A percentile compares a stretch with the other conserved stretches of the same genome.
These are phyloP conservation scores for Talaromyces trachyspermus DNA, from an alignment of 495 filamentous ascomycete genomes.

Conservation along the genomic window DNA sequence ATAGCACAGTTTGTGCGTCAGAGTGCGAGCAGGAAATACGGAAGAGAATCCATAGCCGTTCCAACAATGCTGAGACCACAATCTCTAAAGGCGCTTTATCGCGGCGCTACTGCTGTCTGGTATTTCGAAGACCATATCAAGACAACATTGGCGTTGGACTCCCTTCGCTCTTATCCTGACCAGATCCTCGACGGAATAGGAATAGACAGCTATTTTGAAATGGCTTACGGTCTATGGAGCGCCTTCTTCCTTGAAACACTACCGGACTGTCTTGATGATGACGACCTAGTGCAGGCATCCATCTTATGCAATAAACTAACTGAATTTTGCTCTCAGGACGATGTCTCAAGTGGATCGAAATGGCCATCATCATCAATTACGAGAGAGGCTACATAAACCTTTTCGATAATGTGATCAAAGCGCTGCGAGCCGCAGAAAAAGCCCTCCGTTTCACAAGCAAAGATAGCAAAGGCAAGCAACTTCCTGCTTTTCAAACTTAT, in stretches of 20 bases:
- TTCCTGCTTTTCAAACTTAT: not conserved
- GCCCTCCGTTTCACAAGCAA: not conserved
- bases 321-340: conserved; percentile 11
- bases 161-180: not conserved
- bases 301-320: conserved; percentile 10
- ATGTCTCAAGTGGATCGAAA: conserved; percentile 21
- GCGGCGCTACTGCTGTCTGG: not conserved
- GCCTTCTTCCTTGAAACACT: conserved; percentile 12
- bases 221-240: conserved; percentile 19
- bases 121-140: not conserved
- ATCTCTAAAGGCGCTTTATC: not conserved
- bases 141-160: not conserved
- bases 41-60: not conserved
- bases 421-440: not conserved
- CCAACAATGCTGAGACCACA: not conserved
- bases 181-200: not conserved
- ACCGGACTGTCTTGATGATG: conserved; percentile 11
- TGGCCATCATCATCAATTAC: conserved; percentile 22
- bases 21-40: conserved; percentile 8
- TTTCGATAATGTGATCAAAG: conserved; percentile 15
- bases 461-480: not conserved
- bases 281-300: conserved; percentile 8
- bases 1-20: conserved; percentile 17
- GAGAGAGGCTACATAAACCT: conserved; percentile 13
- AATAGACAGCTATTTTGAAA: conserved; percentile 16